Percentiles rank a stretch among this genome's conserved stretches.
phyloP scores from a whole-genome alignment of 331 rosid genomes.

The Malus hybrid region DNA sequence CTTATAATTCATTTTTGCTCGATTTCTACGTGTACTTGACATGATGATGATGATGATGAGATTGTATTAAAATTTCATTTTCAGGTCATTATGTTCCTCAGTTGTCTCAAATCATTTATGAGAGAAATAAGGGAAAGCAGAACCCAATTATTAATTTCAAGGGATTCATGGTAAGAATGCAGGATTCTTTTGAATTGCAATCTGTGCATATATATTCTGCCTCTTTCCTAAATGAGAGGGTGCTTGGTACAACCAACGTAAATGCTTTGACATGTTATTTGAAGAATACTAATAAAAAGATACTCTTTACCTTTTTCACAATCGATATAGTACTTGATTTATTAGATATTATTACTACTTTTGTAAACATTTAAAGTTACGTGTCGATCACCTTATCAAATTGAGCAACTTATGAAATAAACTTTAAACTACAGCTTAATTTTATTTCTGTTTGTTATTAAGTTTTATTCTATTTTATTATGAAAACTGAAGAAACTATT shows the following conservation, averaged over 20 bases:
- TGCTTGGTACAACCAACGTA: background rate
- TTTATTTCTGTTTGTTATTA: background rate
- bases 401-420: background rate
- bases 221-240: background rate
- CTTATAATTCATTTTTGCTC: background rate
- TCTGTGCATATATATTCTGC: background rate
- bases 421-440: background rate
- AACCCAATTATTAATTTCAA: constrained; percentile 67
- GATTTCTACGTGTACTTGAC: constrained; percentile 1
- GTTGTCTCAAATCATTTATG: constrained; percentile 63
- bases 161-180: constrained; percentile 73
- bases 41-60: background rate
- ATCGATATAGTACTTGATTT: background rate
- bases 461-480: background rate
- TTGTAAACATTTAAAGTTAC: background rate
- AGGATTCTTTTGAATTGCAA: constrained; percentile 5
- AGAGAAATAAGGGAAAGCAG: constrained; percentile 54
- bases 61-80: constrained; percentile 9
- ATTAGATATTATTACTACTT: no score
- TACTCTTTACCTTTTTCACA: background rate
- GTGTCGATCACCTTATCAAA: background rate
- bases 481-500: background rate
- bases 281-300: background rate
- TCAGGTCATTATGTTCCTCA: constrained; percentile 96
- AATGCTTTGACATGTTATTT: background rate